Evolutionary conservation across 192 early-diverging fungal species (phyloP).

Genomic region (Backusella tuberculispora): DNA sequence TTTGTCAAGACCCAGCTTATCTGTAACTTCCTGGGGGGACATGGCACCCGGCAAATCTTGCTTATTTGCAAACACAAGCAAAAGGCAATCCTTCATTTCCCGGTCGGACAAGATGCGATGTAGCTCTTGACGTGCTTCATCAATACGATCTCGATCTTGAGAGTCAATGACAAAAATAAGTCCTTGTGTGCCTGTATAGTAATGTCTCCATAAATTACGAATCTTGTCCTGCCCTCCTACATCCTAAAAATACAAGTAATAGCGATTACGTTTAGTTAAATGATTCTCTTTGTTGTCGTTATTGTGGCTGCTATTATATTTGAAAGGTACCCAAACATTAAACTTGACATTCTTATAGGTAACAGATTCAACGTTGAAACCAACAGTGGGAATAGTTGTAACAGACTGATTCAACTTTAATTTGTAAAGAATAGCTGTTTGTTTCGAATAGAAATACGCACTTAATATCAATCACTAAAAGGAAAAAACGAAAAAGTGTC

Average conservation of each 20-base stretch:
- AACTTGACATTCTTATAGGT: constrained; percentile 76
- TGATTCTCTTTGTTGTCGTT: not conserved
- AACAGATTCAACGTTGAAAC: constrained; percentile 88
- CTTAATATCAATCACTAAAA: not conserved
- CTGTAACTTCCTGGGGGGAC: constrained; percentile 91
- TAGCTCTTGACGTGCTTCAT: constrained; percentile 83
- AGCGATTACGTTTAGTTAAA: not conserved
- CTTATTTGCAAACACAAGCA: constrained; percentile 73
- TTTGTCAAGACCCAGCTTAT: constrained; percentile 80
- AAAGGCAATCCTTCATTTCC: constrained; percentile 83
- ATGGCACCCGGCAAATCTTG: constrained; percentile 56
- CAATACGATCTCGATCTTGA: constrained; percentile 84
- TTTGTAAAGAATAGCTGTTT: constrained; percentile 92
- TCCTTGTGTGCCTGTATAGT: constrained; percentile 84
- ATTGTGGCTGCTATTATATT: no score
- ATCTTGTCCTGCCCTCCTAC: constrained; percentile 94
- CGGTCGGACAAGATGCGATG: constrained; percentile 81
- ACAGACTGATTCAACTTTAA: constrained; percentile 98
- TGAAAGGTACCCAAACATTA: constrained; percentile 38
- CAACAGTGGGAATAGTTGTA: constrained; percentile 97
- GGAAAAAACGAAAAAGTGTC: no score
- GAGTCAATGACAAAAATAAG: constrained; percentile 91
- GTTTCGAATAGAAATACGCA: not conserved
- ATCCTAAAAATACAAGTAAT: no score
- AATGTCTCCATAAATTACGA: constrained; percentile 85